Conservation (phyloP, 1,284 basidiomycete genomes). For the Baeospora myosura region DNA sequence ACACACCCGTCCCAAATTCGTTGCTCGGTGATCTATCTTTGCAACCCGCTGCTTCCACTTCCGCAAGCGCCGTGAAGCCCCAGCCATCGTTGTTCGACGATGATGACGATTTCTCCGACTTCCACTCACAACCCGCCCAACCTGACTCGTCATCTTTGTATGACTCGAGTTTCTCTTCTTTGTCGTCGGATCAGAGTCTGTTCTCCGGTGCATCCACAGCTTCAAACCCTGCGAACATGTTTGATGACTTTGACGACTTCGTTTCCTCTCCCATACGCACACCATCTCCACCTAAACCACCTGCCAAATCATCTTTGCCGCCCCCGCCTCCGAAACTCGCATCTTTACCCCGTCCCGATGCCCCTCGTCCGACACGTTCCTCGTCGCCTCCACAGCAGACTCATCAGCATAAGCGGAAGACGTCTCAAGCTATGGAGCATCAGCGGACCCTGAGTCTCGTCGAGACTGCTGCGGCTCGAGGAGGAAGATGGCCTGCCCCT, state of each 20-base stretch:
- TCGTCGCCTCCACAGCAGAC: conserved; percentile 1
- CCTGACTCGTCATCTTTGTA: conserved; percentile 13
- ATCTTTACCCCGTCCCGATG: conserved; percentile 1
- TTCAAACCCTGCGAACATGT: conserved; percentile 11
- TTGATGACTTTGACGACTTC: conserved; percentile 42
- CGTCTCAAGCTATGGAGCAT: conserved; percentile 34
- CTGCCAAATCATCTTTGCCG: conserved; percentile 25
- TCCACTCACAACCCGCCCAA: conserved; percentile 25
- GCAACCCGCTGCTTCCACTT: conserved; percentile 2
- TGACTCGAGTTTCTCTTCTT: conserved; percentile 16
- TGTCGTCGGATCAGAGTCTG: conserved; percentile 17
- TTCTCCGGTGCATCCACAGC: conserved; percentile 12
- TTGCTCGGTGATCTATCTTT: conserved; percentile 8
- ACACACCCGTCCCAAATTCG: not conserved
- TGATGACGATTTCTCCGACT: conserved; percentile 32
- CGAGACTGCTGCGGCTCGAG: conserved; percentile 42
- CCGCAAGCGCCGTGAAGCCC: not conserved
- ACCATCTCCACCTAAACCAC: conserved; percentile 36
- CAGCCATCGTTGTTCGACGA: not conserved
- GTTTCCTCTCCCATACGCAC: conserved; percentile 29
- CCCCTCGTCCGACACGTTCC: not conserved
- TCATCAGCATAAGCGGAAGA: conserved; percentile 14
- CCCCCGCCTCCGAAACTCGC: conserved; percentile 4
- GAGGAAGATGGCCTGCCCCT: conserved; percentile 58
- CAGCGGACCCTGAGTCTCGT: conserved; percentile 50